Conservation (phyloP, 225 moss, liverwort and hornwort genomes). For the Rhytidiadelphus loreus region DNA sequence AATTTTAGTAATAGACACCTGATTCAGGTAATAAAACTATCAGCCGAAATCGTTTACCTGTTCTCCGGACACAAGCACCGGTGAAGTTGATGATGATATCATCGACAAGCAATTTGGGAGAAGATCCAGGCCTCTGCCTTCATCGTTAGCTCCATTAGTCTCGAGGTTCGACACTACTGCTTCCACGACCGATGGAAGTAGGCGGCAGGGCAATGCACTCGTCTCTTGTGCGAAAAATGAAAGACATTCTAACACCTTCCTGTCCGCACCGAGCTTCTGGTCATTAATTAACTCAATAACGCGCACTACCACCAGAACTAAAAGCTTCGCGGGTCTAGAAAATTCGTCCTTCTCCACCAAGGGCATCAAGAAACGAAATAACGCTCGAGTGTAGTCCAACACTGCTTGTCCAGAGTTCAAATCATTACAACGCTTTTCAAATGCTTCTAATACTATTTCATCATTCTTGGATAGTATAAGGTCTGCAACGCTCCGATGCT, state of each 20-base stretch:
- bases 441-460: conserved; percentile 34
- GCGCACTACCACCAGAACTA: conserved; percentile 51
- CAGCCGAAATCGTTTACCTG: conserved; percentile 15
- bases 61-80: conserved; percentile 39
- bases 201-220: conserved; percentile 44
- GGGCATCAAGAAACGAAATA: conserved; percentile 51
- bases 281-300: conserved; percentile 58
- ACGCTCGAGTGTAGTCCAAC: conserved; percentile 61
- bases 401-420: conserved; percentile 53
- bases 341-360: conserved; percentile 42
- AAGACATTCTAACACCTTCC: conserved; percentile 51
- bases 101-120: conserved; percentile 64
- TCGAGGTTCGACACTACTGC: conserved; percentile 56
- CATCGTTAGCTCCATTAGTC: conserved; percentile 22
- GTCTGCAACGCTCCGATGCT: conserved; percentile 26
- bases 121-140: conserved; percentile 58
- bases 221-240: conserved; percentile 59
- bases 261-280: conserved; percentile 40
- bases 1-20: neutral
- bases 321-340: conserved; percentile 46
- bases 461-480: conserved; percentile 39
- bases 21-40: neutral
- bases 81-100: conserved; percentile 33
- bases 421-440: conserved; percentile 46
- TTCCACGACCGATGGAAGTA: conserved; percentile 54